Base-by-base conservation (phyloP, 257 asterid genomes). In the Solanum raphanifolium region DNA sequence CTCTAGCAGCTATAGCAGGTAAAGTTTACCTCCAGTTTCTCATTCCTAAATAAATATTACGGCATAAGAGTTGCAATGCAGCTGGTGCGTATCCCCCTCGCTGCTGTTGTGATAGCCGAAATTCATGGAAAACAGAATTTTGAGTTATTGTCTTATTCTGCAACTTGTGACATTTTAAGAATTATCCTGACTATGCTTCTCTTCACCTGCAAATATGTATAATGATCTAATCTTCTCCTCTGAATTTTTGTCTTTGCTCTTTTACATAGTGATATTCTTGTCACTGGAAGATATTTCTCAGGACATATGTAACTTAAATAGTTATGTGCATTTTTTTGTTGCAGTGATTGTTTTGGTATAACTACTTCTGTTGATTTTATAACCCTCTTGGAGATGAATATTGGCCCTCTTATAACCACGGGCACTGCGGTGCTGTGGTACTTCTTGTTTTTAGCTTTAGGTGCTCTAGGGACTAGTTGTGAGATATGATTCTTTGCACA, bases 1-100 rank as follows among this genome's bases (percentile, higher is more conserved):
- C 99, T 73, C 99, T 97, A 89, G 99, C 99, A 38, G 93, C 99
- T 90, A 95, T 97, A 89, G 92, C 99, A 0, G 98, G 99, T 97
- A 91, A 71, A 88, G 31, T 31, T 48, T 52, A 76, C 25, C 87
- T 35, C 69, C 36, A 48, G 66, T 35, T 23, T 66, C 71, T 89
- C 88, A 85, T 58, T 62, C 69, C 71, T 87, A 34, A 79, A 32
- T 66, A 23, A 25, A 39, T 66, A 29, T 36, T 41, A 43, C 65
- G 73, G 52, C 76, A 62, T 35, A 84, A 35, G 39, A 86, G 32
- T 32, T 4, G 60, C 23, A 55, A 73, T 32, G 88, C 71, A 72
- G 16, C 41, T 86, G 66, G 69, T 48, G 41, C 31, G 21, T 48
- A 48, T 46, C 41, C 85, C 29, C 69, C 21, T 48, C 39, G 18